Evolutionary conservation across 2,329 filamentous ascomycete genomes (phyloP).

Genomic region (Cladosporium sphaerospermum): DNA sequence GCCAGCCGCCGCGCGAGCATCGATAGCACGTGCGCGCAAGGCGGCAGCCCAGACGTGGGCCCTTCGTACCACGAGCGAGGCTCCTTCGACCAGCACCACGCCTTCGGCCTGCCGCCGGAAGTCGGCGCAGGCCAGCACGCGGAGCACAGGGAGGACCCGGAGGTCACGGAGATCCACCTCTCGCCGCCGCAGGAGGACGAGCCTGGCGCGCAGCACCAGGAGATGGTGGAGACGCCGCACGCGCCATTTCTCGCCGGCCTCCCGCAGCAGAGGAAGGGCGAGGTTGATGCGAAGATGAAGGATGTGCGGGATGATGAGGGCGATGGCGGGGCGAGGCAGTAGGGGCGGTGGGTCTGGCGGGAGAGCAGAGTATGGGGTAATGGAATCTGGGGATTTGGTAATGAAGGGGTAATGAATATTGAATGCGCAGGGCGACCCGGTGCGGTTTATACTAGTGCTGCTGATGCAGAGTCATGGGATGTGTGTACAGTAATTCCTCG

Average conservation of each 20-base stretch:
- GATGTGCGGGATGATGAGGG: background rate
- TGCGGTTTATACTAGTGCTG: background rate
- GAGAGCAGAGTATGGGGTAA: background rate
- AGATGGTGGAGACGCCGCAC: constrained; percentile 23
- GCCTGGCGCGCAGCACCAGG: constrained; percentile 11
- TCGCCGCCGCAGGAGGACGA: constrained; percentile 6
- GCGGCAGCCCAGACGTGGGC: constrained; percentile 8
- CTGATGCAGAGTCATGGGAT: background rate
- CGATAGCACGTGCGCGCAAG: constrained; percentile 6
- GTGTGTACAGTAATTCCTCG: too few species aligned
- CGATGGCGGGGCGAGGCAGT: background rate
- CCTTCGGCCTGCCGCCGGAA: background rate
- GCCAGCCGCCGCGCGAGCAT: constrained; percentile 12
- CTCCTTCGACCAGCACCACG: background rate
- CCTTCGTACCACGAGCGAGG: background rate
- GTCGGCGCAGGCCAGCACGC: background rate
- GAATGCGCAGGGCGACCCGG: background rate
- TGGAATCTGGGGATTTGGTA: constrained; percentile 4
- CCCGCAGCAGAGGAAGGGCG: background rate
- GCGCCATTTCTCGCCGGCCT: constrained; percentile 6
- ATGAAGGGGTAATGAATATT: constrained; percentile 8
- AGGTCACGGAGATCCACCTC: constrained; percentile 11
- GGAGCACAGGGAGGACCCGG: background rate
- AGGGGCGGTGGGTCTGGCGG: background rate
- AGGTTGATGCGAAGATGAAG: constrained; percentile 1